phyloP scores from a whole-genome alignment of 1,284 basidiomycete species.

The Boletellus sp. region DNA sequence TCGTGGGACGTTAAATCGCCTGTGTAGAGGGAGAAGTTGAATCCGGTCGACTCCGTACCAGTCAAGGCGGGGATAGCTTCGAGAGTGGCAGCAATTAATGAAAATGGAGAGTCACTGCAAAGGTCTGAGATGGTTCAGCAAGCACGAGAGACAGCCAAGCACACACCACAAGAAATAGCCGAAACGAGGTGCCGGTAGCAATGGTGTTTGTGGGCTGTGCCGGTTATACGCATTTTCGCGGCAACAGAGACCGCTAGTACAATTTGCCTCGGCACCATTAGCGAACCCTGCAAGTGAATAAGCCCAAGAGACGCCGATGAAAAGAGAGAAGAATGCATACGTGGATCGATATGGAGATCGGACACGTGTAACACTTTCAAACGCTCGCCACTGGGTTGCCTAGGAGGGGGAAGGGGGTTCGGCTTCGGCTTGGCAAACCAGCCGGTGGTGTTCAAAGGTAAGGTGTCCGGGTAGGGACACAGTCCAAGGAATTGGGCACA shows the following conservation, averaged over 20 bases:
- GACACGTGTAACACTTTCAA: conserved; percentile 76
- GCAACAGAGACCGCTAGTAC: conserved; percentile 72
- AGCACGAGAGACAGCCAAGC: background rate
- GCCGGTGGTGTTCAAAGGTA: conserved; percentile 49
- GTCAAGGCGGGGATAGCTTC: conserved; percentile 68
- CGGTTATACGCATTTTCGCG: conserved; percentile 54
- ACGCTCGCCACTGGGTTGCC: conserved; percentile 56
- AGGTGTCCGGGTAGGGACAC: conserved; percentile 50
- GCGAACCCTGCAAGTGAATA: conserved; percentile 51
- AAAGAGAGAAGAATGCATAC: conserved; percentile 31
- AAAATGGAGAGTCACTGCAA: conserved; percentile 65
- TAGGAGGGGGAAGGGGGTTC: conserved; percentile 52
- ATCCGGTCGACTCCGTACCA: conserved; percentile 55
- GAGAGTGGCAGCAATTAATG: conserved; percentile 60
- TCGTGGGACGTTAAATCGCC: conserved; percentile 79
- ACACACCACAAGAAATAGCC: conserved; percentile 60
- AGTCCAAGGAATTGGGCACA: conserved; percentile 53
- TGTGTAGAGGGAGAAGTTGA: conserved; percentile 69
- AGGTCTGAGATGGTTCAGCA: background rate
- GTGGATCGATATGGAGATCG: conserved; percentile 76
- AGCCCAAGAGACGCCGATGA: background rate
- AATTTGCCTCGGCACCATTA: conserved; percentile 72
- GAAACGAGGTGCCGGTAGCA: conserved; percentile 63
- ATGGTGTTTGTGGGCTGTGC: conserved; percentile 45
- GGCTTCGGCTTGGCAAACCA: conserved; percentile 73